phyloP scores from a whole-genome alignment of 228 moss, liverwort and hornwort species.

The Sphagnum fallax region DNA sequence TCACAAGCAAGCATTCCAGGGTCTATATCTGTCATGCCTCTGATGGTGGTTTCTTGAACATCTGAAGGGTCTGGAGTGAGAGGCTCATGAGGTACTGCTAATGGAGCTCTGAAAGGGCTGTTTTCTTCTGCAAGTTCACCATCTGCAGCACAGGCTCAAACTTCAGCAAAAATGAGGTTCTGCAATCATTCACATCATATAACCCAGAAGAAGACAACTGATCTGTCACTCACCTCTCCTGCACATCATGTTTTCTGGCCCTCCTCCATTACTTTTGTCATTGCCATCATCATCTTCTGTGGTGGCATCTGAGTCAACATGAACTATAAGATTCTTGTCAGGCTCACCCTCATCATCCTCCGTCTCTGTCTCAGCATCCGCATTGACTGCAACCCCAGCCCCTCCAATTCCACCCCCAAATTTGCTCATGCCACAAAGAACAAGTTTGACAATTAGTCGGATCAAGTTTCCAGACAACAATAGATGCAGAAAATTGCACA shows the following conservation, averaged over 20 bases:
- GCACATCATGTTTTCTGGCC: conserved; percentile 2
- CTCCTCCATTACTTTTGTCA: neutral
- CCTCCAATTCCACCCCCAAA: neutral
- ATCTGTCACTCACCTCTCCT: conserved; percentile 34
- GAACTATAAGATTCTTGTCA: conserved; percentile 15
- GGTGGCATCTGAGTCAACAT: conserved; percentile 47
- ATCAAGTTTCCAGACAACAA: too few species aligned
- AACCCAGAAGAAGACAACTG: neutral
- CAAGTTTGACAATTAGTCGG: too few species aligned
- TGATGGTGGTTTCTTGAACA: neutral
- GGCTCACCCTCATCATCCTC: conserved; percentile 33
- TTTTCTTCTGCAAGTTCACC: neutral
- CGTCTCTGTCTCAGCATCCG: conserved; percentile 25
- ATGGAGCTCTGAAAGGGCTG: neutral
- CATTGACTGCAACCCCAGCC: conserved; percentile 1
- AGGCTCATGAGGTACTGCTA: neutral
- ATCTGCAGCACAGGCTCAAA: neutral
- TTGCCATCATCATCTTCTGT: conserved; percentile 47
- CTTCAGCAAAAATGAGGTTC: neutral
- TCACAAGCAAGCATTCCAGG: too few species aligned
- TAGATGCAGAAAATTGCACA: too few species aligned
- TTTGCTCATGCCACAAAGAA: too few species aligned
- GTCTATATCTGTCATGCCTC: neutral
- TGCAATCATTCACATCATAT: neutral
- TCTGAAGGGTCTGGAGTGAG: neutral